Base-by-base conservation (phyloP, 192 early-diverging fungal species). In the Coemansia sp. region DNA sequence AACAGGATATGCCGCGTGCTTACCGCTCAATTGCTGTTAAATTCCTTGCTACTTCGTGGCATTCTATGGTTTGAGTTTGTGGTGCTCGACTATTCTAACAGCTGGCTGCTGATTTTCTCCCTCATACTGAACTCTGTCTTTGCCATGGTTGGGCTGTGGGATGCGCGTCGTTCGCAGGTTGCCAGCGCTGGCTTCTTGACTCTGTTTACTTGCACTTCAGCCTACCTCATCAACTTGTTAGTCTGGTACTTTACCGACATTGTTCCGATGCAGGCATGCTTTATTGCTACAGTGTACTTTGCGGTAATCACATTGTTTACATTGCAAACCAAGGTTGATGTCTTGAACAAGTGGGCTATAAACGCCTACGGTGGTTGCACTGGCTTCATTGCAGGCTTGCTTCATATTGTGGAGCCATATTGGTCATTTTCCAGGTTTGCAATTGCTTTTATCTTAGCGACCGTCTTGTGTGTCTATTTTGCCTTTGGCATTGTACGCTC, bases 41-140 rank as follows among this genome's bases (percentile, higher is more conserved):
- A 36, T 15, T 59, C 57, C 25, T 3, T 59, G 32, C 5, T 59
- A 19, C 34, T 32, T n/a, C 57, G 57, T 6, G 57, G 29, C 4
- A 59, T 59, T 19, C 34, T 59, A 9, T 59, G 57, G 57, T 36
- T 59, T 7, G 57, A 59, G 57, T 59, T 36, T 59, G n/a, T 59
- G 36, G 57, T 36, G 1, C 5, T 19, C 2, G 57, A 59, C 34
- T 32, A 59, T n/a, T 14, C 57, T 14, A 32, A 59, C 57, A 59
- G 57, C 19, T 59, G 57, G 57, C 57, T 59, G 15, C 57, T 59
- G 15, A 59, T 59, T n/a, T 59, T 59, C 57, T 59, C 57, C 1
- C 57, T 59, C 15, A 59, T 59, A 7, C 14, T 59, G 5, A 59
- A 59, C 57, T 59, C 57, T 37, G 17, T 59, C 6, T 59, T 59